Evolutionary conservation across 345 rosid genomes (phyloP).

Genomic region (Hirschfeldia incana): DNA sequence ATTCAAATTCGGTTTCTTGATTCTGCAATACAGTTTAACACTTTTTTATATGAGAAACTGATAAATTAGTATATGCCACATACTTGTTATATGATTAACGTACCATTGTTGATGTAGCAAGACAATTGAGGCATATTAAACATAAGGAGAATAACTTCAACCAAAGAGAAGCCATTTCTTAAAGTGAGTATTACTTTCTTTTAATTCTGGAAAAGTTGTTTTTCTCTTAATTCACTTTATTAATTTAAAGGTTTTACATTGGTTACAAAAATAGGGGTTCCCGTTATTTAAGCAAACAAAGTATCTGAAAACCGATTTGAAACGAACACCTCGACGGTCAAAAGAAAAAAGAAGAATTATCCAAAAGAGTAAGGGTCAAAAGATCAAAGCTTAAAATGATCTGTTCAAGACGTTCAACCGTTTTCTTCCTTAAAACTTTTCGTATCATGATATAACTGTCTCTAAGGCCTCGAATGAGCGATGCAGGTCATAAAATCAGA

Average conservation of each 20-base stretch:
- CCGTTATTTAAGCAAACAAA: neutral
- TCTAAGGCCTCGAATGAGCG: too few relatives aligned
- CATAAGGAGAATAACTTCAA: conserved; percentile 17
- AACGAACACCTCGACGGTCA: neutral
- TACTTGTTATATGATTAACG: conserved; percentile 4
- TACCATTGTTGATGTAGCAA: conserved; percentile 23
- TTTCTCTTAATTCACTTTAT: neutral
- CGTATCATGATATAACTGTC: neutral
- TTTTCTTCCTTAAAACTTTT: neutral
- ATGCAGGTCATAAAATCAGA: too few relatives aligned
- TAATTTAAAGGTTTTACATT: neutral
- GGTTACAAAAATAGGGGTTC: conserved; percentile 4
- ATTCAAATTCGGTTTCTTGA: conserved; percentile 28
- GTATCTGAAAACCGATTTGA: neutral
- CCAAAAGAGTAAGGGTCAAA: neutral
- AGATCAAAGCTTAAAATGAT: neutral
- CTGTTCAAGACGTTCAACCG: neutral
- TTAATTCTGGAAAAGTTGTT: neutral
- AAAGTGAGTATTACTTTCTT: neutral
- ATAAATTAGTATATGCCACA: neutral
- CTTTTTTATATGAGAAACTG: neutral
- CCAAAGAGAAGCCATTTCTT: conserved; percentile 27
- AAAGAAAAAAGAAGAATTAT: neutral
- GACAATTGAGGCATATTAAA: conserved; percentile 1
- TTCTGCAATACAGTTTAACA: conserved; percentile 9